phyloP scores from a whole-genome alignment of 768 basidiomycete genomes.

The Psilocybe tampanensis region DNA sequence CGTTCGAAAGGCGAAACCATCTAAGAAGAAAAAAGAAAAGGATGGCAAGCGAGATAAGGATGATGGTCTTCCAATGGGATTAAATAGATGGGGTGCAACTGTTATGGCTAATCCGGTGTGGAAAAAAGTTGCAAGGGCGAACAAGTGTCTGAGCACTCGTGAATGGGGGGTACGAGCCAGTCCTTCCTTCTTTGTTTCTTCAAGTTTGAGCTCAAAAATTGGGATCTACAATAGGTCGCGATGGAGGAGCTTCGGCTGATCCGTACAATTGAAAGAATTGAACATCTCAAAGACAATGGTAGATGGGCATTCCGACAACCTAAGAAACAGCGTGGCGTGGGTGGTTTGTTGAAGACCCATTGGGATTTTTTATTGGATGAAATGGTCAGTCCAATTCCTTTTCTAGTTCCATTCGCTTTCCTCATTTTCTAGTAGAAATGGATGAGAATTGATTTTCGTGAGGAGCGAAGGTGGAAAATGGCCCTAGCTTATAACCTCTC shows the following conservation, averaged over 20 bases:
- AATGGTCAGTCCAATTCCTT: conserved; percentile 62
- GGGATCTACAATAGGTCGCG: conserved; percentile 61
- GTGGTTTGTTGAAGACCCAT: conserved; percentile 77
- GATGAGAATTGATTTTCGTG: conserved; percentile 94
- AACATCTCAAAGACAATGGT: conserved; percentile 75
- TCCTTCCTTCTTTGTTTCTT: not conserved
- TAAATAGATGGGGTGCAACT: conserved; percentile 74
- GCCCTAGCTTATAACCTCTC: conserved; percentile 83
- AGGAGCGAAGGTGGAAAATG: conserved; percentile 92
- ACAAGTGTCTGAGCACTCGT: conserved; percentile 76
- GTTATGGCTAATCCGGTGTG: conserved; percentile 78
- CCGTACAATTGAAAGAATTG: conserved; percentile 83
- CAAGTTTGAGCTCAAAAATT: not conserved
- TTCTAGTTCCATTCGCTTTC: not conserved
- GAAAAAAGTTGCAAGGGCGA: conserved; percentile 66
- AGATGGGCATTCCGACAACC: conserved; percentile 95
- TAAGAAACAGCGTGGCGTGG: conserved; percentile 86
- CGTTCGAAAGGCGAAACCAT: conserved; percentile 39
- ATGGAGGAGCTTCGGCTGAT: conserved; percentile 77
- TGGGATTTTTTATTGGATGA: conserved; percentile 98
- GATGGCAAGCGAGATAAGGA: conserved; percentile 51
- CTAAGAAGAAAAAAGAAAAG: conserved; percentile 48
- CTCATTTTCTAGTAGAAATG: conserved; percentile 65
- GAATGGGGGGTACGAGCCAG: conserved; percentile 78
- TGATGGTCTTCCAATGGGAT: conserved; percentile 66